Percentiles rank a stretch among this genome's conserved stretches.
phyloP scores from a whole-genome alignment of 2,329 filamentous ascomycete genomes.

The Trichoderma polysporum region DNA sequence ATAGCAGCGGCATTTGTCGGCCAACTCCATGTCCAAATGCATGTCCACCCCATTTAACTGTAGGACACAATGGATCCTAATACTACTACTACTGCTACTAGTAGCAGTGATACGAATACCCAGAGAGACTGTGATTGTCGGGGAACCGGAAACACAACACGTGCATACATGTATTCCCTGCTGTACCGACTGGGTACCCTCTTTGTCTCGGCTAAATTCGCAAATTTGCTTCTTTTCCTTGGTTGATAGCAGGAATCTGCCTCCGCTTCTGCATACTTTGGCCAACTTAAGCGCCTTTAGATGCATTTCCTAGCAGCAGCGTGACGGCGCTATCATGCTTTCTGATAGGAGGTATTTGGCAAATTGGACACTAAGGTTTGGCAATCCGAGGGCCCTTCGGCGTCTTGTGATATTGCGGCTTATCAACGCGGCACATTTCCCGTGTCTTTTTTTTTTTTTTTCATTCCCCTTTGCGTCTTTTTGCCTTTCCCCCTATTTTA shows the following conservation, averaged over 20 bases:
- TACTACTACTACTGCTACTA: not conserved
- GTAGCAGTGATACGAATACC: not conserved
- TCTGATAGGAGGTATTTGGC: not conserved
- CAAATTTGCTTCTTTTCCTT: not conserved
- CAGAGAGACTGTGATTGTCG: not conserved
- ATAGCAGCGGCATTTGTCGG: not conserved
- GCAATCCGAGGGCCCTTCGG: not conserved
- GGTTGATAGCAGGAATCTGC: not conserved
- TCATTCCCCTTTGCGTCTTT: no score
- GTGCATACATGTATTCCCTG: not conserved
- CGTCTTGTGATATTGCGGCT: slow-evolving; percentile 7
- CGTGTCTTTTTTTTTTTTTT: not conserved
- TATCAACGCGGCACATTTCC: slow-evolving; percentile 4
- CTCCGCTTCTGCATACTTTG: slow-evolving; percentile 14
- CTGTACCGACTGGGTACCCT: not conserved
- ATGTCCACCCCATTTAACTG: not conserved
- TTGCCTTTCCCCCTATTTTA: not conserved
- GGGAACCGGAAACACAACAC: slow-evolving; percentile 13
- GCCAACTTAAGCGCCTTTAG: not conserved
- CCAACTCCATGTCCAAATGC: not conserved
- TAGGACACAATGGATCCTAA: not conserved
- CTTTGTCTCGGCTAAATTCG: slow-evolving; percentile 16
- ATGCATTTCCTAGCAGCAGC: slow-evolving; percentile 6
- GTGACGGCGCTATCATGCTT: not conserved
- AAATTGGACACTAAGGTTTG: slow-evolving; percentile 7